Evolutionary conservation across 1,139 yeast species (phyloP).

Genomic region (Hemisphaericaspora subhashii): DNA sequence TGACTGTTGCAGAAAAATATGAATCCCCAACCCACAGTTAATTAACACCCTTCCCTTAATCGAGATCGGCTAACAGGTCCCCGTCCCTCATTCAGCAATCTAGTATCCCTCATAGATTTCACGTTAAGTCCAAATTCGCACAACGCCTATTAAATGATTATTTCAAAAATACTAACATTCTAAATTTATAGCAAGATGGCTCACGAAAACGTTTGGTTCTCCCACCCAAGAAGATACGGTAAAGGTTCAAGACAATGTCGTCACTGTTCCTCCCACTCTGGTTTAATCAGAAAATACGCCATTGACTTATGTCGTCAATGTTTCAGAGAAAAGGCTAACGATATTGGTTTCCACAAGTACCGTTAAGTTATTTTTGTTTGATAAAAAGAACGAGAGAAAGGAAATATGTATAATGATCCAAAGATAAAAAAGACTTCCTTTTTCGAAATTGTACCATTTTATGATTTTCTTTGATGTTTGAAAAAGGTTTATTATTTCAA

Average conservation of each 20-base stretch:
- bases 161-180: slow-evolving; percentile 24
- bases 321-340: slow-evolving; percentile 99
- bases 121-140: no score
- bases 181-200: slow-evolving; percentile 68
- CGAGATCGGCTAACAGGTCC: no score
- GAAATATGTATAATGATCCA: not conserved
- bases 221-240: slow-evolving; percentile 99
- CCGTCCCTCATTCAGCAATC: no score
- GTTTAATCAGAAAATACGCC: slow-evolving; percentile 99
- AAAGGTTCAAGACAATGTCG: slow-evolving; percentile 99
- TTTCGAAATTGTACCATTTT: not conserved
- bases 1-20: no score
- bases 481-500: no score
- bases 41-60: no score
- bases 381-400: not conserved
- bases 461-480: not conserved
- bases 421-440: not conserved
- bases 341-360: slow-evolving; percentile 99
- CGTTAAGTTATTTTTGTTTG: slow-evolving; percentile 57
- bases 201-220: slow-evolving; percentile 99
- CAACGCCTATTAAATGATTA: no score
- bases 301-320: slow-evolving; percentile 99
- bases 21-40: no score
- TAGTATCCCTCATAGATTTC: no score
- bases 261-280: slow-evolving; percentile 98